These are phyloP conservation scores for Pichia sp. DNA, from an alignment of 1,139 yeast species.

Conservation along the genomic window DNA sequence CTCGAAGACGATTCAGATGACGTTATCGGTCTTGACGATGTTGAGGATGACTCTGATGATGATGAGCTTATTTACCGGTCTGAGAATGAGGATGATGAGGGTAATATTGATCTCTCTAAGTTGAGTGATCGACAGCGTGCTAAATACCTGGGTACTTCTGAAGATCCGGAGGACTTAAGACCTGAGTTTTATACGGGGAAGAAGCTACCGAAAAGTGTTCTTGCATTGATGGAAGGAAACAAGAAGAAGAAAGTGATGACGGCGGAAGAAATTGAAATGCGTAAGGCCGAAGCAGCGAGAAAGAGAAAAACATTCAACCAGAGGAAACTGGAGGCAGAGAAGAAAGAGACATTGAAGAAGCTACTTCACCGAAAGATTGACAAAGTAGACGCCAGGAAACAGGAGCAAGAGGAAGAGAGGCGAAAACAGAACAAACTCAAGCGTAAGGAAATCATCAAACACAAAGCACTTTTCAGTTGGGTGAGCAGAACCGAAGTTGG, in stretches of 20 bases:
- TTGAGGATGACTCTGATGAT: constrained; percentile 18
- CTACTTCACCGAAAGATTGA: constrained; percentile 77
- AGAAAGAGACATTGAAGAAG: constrained; percentile 82
- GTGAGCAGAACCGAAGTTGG: constrained; percentile 18
- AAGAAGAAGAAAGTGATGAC: constrained; percentile 48
- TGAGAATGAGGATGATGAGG: constrained; percentile 9
- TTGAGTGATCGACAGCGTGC: constrained; percentile 61
- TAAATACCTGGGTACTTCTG: constrained; percentile 30
- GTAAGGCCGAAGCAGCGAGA: constrained; percentile 84
- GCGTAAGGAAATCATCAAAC: constrained; percentile 34
- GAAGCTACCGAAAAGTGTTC: constrained; percentile 22
- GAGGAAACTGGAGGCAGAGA: constrained; percentile 84
- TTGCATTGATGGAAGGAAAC: constrained; percentile 31
- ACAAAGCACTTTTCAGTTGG: constrained; percentile 45
- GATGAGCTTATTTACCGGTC: constrained; percentile 8
- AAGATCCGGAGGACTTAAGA: constrained; percentile 23
- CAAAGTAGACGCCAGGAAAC: constrained; percentile 43
- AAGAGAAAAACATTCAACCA: constrained; percentile 81
- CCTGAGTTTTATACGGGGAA: constrained; percentile 13
- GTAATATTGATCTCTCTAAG: constrained; percentile 38
- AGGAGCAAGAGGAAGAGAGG: constrained; percentile 22
- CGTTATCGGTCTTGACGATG: constrained; percentile 9
- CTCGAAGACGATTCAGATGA: constrained; percentile 8
- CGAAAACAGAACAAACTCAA: constrained; percentile 21
- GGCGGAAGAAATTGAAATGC: constrained; percentile 75